Percentiles rank a stretch among this genome's conserved stretches.
These are phyloP conservation scores for Cyclotella baltica DNA, from an alignment of 108 stramenopile genomes.

Conservation along the genomic window DNA sequence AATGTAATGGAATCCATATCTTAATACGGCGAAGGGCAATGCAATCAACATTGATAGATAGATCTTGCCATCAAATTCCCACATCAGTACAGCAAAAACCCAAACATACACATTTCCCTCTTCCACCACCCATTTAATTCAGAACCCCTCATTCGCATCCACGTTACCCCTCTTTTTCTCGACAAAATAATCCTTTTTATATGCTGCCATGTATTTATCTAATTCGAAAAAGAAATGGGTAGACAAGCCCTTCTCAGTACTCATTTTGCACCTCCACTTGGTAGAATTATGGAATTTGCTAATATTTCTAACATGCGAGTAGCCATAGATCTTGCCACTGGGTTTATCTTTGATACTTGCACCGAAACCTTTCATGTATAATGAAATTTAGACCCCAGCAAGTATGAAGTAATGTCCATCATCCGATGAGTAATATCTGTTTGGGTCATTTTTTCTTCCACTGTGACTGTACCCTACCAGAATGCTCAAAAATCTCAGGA, in stretches of 20 bases:
- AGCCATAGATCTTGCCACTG: not conserved
- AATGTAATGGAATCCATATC: conserved; percentile 16
- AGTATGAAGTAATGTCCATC: not conserved
- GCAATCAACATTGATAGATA: conserved; percentile 16
- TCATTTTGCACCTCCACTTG: conserved; percentile 10
- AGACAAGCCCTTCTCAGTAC: not conserved
- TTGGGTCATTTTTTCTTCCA: not conserved
- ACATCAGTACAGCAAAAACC: conserved; percentile 17
- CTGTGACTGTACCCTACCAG: not conserved
- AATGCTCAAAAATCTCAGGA: not conserved
- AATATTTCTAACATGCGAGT: not conserved
- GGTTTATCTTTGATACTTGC: not conserved
- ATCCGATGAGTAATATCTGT: not conserved
- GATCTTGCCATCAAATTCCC: conserved; percentile 23
- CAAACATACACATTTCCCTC: conserved; percentile 30
- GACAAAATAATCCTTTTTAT: not conserved
- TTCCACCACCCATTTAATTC: conserved; percentile 9
- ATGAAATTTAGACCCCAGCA: not conserved
- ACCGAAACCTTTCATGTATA: not conserved
- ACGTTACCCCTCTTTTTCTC: not conserved
- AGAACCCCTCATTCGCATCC: not conserved
- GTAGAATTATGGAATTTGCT: conserved; percentile 13
- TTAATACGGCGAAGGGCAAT: conserved; percentile 15
- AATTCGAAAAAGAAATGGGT: not conserved
- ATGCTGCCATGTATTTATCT: not conserved